These are phyloP conservation scores for Trichoderma brevicompactum DNA, from an alignment of 2,329 filamentous ascomycete species.

Conservation along the genomic window DNA sequence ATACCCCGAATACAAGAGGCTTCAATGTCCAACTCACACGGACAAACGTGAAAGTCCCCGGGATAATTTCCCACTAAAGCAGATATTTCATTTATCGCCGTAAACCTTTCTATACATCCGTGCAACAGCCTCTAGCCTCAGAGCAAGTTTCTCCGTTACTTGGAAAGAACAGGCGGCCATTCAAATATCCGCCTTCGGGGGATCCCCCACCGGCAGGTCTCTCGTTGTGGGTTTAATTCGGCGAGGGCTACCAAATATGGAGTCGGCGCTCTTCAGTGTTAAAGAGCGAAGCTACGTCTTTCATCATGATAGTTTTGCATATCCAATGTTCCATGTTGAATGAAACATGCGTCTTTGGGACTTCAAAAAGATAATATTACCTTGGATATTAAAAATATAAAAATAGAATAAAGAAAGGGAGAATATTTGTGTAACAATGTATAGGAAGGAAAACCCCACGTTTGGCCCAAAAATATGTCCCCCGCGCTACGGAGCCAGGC, in stretches of 20 bases:
- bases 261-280: background rate
- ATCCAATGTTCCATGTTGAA: no score
- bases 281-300: background rate
- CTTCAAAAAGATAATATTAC: no score
- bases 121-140: background rate
- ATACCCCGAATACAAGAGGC: no score
- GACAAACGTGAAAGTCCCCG: background rate
- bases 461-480: background rate
- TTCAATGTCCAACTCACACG: no score
- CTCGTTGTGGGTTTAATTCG: background rate
- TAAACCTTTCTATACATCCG: no score
- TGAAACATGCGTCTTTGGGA: no score
- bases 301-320: no score
- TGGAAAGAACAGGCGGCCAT: background rate
- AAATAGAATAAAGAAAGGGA: background rate
- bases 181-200: background rate
- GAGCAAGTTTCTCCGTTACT: background rate
- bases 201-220: background rate
- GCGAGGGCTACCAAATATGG: background rate
- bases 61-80: background rate
- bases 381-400: background rate
- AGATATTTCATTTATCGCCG: background rate
- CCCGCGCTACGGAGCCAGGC: constrained; percentile 5
- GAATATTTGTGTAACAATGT: no score
- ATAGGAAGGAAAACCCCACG: background rate